These are phyloP conservation scores for Aureobasidium lini DNA, from an alignment of 2,329 filamentous ascomycete genomes.

Conservation along the genomic window DNA sequence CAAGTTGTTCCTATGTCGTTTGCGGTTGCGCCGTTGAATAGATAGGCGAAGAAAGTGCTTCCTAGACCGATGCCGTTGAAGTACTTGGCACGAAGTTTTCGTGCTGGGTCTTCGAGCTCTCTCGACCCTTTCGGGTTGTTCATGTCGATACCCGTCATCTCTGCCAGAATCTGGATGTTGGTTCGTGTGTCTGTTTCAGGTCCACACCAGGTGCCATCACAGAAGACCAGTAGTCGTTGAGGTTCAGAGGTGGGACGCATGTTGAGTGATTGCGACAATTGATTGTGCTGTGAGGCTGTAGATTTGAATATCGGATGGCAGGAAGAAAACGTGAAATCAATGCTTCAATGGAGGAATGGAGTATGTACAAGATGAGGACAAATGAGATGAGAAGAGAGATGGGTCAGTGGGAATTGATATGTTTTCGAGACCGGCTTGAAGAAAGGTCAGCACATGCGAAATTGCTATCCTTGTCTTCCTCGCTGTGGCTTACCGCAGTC, in stretches of 20 bases:
- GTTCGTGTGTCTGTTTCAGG: conserved; percentile 28
- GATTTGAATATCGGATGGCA: not conserved
- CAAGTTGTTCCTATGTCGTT: conserved; percentile 30
- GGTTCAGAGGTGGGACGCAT: conserved; percentile 2
- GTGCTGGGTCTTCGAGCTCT: conserved; percentile 17
- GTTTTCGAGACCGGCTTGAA: not conserved
- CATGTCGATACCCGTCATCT: conserved; percentile 25
- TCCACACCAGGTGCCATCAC: conserved; percentile 22
- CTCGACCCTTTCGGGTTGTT: conserved; percentile 20
- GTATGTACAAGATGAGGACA: not conserved
- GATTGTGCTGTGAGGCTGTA: not conserved
- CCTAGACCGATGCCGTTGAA: conserved; percentile 31
- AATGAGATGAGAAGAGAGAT: not conserved
- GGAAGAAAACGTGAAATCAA: not conserved
- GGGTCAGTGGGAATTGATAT: not conserved
- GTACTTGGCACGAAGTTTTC: conserved; percentile 27
- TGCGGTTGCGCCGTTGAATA: conserved; percentile 31
- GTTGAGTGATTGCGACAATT: too few species aligned
- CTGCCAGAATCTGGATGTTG: conserved; percentile 28
- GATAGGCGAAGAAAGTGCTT: conserved; percentile 29
- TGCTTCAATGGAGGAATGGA: not conserved
- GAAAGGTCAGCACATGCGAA: not conserved
- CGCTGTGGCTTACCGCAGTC: conserved; percentile 11
- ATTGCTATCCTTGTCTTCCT: not conserved
- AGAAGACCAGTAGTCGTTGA: conserved; percentile 10